phyloP scores from a whole-genome alignment of 148 eudicot species.

The Vaccinium macrocarpon region DNA sequence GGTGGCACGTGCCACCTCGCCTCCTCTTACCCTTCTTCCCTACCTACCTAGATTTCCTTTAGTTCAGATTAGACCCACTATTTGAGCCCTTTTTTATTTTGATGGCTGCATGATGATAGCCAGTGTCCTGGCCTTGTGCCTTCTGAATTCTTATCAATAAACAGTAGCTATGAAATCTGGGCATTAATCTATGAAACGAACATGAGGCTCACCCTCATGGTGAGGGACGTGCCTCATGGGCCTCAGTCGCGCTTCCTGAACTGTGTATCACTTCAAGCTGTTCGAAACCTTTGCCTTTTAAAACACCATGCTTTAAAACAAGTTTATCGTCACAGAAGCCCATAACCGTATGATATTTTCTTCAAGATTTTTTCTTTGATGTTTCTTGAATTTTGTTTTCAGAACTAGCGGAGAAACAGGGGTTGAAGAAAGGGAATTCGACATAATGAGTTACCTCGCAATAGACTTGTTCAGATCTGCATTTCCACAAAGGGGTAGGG shows the following conservation, averaged over 20 bases:
- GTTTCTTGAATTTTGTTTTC: neutral
- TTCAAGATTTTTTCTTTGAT: neutral
- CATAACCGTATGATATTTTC: neutral
- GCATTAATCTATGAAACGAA: neutral
- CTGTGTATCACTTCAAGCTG: neutral
- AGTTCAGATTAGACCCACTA: neutral
- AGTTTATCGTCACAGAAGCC: neutral
- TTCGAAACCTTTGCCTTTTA: neutral
- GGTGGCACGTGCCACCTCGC: too few species aligned
- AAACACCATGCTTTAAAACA: neutral
- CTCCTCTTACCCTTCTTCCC: too few species aligned
- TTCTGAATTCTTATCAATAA: neutral
- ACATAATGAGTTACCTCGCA: constrained; percentile 38
- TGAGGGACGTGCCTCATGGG: neutral
- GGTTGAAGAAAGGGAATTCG: neutral
- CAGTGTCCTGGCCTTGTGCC: neutral
- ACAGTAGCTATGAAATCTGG: too few species aligned
- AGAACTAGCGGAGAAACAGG: neutral
- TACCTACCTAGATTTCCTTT: too few species aligned
- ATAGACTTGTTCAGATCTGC: constrained; percentile 36
- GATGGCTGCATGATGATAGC: neutral
- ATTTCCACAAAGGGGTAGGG: constrained; percentile 64
- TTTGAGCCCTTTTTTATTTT: neutral
- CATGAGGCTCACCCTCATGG: neutral
- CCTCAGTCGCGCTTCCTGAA: neutral